These are phyloP conservation scores for Albatrellus sp. DNA, from an alignment of 1,284 basidiomycete species.

Conservation along the genomic window DNA sequence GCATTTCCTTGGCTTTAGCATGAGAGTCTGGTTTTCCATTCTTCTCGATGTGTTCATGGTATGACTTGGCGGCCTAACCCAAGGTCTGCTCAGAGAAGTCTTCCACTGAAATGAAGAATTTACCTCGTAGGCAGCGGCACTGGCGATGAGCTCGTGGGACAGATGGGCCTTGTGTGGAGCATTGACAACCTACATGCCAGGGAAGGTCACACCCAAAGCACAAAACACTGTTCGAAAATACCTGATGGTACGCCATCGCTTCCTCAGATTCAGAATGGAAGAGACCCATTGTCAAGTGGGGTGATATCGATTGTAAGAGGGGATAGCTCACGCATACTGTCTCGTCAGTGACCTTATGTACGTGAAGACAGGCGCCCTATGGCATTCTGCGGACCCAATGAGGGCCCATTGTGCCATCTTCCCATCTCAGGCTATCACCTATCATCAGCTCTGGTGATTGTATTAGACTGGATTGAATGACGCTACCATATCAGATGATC, in stretches of 20 bases:
- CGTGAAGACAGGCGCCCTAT: too few relatives aligned
- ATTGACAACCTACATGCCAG: constrained; percentile 24
- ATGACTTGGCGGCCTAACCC: constrained; percentile 28
- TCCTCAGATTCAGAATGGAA: constrained; percentile 37
- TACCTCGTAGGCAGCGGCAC: constrained; percentile 37
- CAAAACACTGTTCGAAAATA: constrained; percentile 11
- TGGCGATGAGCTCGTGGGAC: constrained; percentile 57
- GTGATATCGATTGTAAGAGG: constrained; percentile 10
- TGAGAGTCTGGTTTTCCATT: constrained; percentile 26
- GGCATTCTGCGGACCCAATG: too few relatives aligned
- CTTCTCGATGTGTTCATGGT: constrained; percentile 26
- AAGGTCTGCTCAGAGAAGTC: neutral
- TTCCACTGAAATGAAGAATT: neutral
- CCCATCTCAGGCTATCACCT: too few relatives aligned
- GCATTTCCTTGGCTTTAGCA: constrained; percentile 26
- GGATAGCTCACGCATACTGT: constrained; percentile 5
- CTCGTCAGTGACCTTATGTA: neutral
- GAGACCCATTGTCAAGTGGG: constrained; percentile 34
- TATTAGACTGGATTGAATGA: too few relatives aligned
- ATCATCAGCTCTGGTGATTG: too few relatives aligned
- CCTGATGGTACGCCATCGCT: constrained; percentile 33
- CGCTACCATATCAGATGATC: too few relatives aligned
- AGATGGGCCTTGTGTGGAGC: constrained; percentile 42
- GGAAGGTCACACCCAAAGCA: constrained; percentile 5
- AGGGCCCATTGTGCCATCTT: too few relatives aligned